A percentile compares a stretch with the other conserved stretches of the same genome.
These are phyloP conservation scores for Phytophthora cryptogea DNA, from an alignment of 352 stramenopile genomes.

Conservation along the genomic window DNA sequence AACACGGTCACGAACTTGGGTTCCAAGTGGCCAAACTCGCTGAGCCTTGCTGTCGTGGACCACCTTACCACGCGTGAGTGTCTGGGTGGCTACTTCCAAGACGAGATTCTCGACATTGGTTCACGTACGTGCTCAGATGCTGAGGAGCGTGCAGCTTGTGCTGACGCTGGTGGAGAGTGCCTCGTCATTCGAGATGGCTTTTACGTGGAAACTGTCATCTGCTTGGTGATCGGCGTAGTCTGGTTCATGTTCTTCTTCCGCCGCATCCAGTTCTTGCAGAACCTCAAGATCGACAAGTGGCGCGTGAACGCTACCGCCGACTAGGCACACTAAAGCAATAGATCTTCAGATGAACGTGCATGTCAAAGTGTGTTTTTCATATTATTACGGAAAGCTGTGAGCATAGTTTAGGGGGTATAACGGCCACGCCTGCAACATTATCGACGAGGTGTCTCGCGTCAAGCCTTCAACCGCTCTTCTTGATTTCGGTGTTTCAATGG, in stretches of 20 bases:
- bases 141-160: conserved; percentile 65
- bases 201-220: conserved; percentile 80
- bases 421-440: conserved; percentile 27
- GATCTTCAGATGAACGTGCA: conserved; percentile 14
- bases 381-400: conserved; percentile 36
- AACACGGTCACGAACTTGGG: conserved; percentile 99
- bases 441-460: conserved; percentile 8
- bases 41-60: conserved; percentile 84
- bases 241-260: conserved; percentile 78
- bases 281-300: conserved; percentile 86
- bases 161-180: conserved; percentile 64
- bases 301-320: conserved; percentile 52
- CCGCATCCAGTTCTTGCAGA: conserved; percentile 72
- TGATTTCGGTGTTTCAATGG: neutral
- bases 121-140: conserved; percentile 81
- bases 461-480: conserved; percentile 1
- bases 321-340: conserved; percentile 34
- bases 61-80: conserved; percentile 82
- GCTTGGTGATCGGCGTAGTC: conserved; percentile 61
- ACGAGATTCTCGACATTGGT: conserved; percentile 74
- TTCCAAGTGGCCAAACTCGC: conserved; percentile 92
- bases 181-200: conserved; percentile 82
- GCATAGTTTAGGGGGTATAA: conserved; percentile 30
- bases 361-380: conserved; percentile 21
- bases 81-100: conserved; percentile 65